Percentiles rank a stretch among this genome's conserved stretches.
Evolutionary conservation across 2,329 filamentous ascomycete species (phyloP).

Genomic region (Hypoxylon rubiginosum): DNA sequence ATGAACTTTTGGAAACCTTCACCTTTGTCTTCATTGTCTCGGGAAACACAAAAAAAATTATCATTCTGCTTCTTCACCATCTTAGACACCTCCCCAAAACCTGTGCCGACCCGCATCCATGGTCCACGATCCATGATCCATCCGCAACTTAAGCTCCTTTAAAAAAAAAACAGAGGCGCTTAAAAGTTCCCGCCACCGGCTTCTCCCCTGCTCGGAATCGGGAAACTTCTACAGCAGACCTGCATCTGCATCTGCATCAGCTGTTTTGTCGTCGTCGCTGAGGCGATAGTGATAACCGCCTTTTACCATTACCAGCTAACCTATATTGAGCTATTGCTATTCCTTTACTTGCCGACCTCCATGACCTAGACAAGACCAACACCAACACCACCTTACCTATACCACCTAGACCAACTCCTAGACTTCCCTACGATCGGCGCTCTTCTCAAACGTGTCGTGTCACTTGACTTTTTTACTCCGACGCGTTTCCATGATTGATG

Average conservation of each 20-base stretch:
- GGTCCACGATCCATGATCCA: slow-evolving; percentile 4
- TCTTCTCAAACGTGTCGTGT: slow-evolving; percentile 27
- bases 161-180: background rate
- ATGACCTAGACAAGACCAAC: slow-evolving; percentile 20
- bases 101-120: slow-evolving; percentile 1
- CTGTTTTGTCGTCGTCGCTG: slow-evolving; percentile 13
- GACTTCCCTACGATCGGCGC: slow-evolving; percentile 30
- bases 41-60: slow-evolving; percentile 22
- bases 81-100: background rate
- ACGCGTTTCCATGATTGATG: slow-evolving; percentile 45
- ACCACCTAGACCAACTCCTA: background rate
- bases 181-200: background rate
- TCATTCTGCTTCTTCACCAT: background rate
- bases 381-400: slow-evolving; percentile 15
- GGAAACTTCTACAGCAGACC: slow-evolving; percentile 1
- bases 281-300: slow-evolving; percentile 15
- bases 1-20: background rate
- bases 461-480: slow-evolving; percentile 27
- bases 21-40: slow-evolving; percentile 34
- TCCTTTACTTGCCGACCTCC: slow-evolving; percentile 11
- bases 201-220: background rate
- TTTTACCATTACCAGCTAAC: slow-evolving; percentile 13
- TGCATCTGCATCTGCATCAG: background rate
- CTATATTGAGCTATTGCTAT: background rate
- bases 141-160: background rate